Conservation (phyloP, 2,329 filamentous ascomycete genomes). For the Epichloe gansuensis region DNA sequence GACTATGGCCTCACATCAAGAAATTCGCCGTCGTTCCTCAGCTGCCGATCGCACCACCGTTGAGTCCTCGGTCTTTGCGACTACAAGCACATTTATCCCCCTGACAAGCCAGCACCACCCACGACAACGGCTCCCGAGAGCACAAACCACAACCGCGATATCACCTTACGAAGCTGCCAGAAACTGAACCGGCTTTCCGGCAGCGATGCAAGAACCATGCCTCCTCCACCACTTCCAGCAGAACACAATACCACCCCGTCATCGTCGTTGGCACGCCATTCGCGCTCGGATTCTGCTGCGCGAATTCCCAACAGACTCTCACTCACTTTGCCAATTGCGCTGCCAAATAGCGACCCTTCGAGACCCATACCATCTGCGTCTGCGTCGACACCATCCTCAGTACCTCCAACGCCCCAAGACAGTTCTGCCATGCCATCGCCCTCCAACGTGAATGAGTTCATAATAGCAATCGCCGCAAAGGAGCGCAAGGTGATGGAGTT, state of each 20-base stretch:
- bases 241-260: constrained; percentile 28
- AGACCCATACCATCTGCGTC: constrained; percentile 37
- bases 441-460: constrained; percentile 53
- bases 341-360: constrained; percentile 38
- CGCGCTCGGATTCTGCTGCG: constrained; percentile 41
- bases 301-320: constrained; percentile 47
- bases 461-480: constrained; percentile 84
- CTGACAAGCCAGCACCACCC: constrained; percentile 7
- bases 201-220: constrained; percentile 16
- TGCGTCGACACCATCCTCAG: constrained; percentile 19
- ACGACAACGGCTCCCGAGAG: constrained; percentile 3
- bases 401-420: constrained; percentile 40
- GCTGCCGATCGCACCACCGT: constrained; percentile 23
- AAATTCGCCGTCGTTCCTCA: constrained; percentile 28
- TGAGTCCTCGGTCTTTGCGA: constrained; percentile 12
- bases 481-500: constrained; percentile 85
- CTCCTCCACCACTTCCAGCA: constrained; percentile 24
- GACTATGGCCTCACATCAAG: constrained; percentile 24
- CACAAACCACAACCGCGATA: not conserved
- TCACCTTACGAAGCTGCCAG: not conserved
- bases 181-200: not conserved
- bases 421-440: constrained; percentile 31
- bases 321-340: constrained; percentile 48
- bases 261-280: constrained; percentile 29
- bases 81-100: constrained; percentile 12